These are phyloP conservation scores for Murraya koenigii DNA, from an alignment of 345 rosid species.

Conservation along the genomic window DNA sequence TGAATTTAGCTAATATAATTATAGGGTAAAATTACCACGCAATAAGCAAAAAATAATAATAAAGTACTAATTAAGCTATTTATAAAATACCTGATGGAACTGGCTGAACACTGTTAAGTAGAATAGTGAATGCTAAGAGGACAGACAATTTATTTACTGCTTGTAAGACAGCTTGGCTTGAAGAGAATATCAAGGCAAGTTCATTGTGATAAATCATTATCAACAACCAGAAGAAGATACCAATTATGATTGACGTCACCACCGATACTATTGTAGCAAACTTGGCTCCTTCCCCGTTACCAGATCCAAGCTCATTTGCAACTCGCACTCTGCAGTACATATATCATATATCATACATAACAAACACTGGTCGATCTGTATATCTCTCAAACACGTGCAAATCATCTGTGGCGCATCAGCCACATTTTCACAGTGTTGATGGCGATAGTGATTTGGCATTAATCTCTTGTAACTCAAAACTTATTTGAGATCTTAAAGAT, in stretches of 20 bases:
- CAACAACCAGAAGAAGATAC: constrained; percentile 53
- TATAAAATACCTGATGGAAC: constrained; percentile 56
- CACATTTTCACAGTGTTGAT: too few species aligned
- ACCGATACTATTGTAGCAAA: constrained; percentile 34
- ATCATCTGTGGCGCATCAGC: too few species aligned
- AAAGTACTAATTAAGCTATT: too few species aligned
- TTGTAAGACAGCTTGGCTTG: constrained; percentile 50
- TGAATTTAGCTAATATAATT: too few species aligned
- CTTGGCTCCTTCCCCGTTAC: constrained; percentile 38
- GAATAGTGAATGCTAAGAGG: constrained; percentile 65
- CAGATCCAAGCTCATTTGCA: constrained; percentile 49
- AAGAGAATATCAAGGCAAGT: constrained; percentile 56
- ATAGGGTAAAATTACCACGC: too few species aligned
- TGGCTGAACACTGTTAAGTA: constrained; percentile 83
- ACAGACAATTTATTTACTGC: constrained; percentile 56
- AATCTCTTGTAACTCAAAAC: too few species aligned
- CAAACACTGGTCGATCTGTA: too few species aligned
- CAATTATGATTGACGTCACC: constrained; percentile 50
- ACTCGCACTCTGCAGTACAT: constrained; percentile 45
- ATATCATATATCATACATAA: too few species aligned
- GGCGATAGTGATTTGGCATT: too few species aligned
- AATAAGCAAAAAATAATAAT: too few species aligned
- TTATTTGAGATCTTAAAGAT: too few species aligned
- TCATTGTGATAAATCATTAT: constrained; percentile 38
- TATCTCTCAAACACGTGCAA: too few species aligned